Evolutionary conservation across 257 asterid genomes (phyloP).

Genomic region (Solanum neorickii): DNA sequence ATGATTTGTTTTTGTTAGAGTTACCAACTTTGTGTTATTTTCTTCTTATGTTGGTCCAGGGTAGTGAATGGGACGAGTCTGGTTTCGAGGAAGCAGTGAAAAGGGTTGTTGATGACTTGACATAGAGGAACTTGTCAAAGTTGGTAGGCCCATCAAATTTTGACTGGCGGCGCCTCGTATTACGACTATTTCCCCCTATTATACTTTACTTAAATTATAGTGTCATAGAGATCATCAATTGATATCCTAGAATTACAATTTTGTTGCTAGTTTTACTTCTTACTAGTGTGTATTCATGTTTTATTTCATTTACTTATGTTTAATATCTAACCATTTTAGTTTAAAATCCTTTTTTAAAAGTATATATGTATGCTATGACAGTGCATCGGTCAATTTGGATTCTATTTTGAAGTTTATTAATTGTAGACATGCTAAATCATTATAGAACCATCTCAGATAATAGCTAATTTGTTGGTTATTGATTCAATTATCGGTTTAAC

Average conservation of each 20-base stretch:
- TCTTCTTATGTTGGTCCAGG: neutral
- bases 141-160: neutral
- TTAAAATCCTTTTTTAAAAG: neutral
- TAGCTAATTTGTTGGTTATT: too few species aligned
- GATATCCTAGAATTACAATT: neutral
- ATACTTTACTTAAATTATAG: neutral
- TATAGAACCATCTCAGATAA: too few species aligned
- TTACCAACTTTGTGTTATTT: neutral
- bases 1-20: neutral
- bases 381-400: neutral
- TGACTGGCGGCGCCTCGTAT: neutral
- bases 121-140: neutral
- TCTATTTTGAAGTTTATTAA: neutral
- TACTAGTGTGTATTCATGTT: neutral
- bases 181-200: neutral
- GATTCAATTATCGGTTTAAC: neutral
- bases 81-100: slow-evolving; percentile 8
- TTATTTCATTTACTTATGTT: neutral
- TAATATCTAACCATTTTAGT: neutral
- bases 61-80: neutral
- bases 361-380: too few species aligned
- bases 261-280: neutral
- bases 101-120: slow-evolving; percentile 5
- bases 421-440: neutral
- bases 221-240: neutral